Conservation (phyloP, 192 early-diverging fungal species). For the Backusella tuberculispora region DNA sequence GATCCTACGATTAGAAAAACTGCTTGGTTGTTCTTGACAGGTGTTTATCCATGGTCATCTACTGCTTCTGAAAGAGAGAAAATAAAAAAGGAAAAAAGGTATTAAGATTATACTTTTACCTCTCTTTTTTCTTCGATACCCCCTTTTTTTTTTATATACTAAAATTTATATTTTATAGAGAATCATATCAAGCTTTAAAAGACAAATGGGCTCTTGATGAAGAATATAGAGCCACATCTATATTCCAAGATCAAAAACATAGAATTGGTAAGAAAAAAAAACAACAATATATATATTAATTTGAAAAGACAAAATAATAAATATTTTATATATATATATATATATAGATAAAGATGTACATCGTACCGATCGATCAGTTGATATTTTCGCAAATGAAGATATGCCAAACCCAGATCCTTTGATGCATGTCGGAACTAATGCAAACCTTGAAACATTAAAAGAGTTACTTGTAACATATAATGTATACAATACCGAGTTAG, state of each 20-base stretch:
- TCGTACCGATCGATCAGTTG: slow-evolving; percentile 88
- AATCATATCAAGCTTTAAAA: slow-evolving; percentile 69
- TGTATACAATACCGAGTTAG: slow-evolving; percentile 79
- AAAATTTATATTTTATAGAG: slow-evolving; percentile 37
- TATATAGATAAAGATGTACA: slow-evolving; percentile 90
- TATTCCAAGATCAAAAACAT: slow-evolving; percentile 73
- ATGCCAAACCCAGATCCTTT: slow-evolving; percentile 53
- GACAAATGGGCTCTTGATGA: slow-evolving; percentile 66
- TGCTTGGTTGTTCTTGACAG: slow-evolving; percentile 90
- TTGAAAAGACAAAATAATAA: background rate
- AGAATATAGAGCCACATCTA: slow-evolving; percentile 54
- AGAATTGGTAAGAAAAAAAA: slow-evolving; percentile 50
- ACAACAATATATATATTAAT: background rate
- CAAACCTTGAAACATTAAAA: slow-evolving; percentile 85
- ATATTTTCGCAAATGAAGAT: slow-evolving; percentile 78
- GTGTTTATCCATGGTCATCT: slow-evolving; percentile 84
- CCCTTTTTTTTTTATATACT: background rate
- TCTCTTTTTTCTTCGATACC: background rate
- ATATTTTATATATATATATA: background rate
- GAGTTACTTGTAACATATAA: slow-evolving; percentile 94
- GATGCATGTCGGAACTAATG: slow-evolving; percentile 62
- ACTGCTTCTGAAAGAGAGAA: slow-evolving; percentile 70
- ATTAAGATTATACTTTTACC: slow-evolving; percentile 15
- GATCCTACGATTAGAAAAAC: slow-evolving; percentile 78
- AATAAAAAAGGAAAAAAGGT: slow-evolving; percentile 57